Base-by-base conservation (phyloP, 345 rosid genomes). In the Nephelium lappaceum region DNA sequence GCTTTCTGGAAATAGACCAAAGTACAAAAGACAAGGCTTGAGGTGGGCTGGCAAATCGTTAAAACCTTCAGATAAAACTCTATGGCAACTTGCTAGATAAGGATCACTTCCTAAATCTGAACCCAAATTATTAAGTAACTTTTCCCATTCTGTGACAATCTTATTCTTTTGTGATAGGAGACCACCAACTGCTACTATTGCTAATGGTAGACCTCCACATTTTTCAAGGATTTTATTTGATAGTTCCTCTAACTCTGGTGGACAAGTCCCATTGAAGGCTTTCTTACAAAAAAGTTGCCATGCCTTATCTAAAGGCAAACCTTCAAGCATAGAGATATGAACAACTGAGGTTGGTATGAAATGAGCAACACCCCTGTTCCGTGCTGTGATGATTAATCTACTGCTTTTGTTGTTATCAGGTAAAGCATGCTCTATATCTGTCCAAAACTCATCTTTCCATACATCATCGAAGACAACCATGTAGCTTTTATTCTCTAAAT, bases 191-290 rank as follows among this genome's bases (percentile, higher is more conserved):
- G 72, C 71, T 8, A 63, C 63, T 45, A 80, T 74, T 69, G 82
- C 82, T 1, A 79, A 68, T 12, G 78, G 82, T 41, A 79, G 31
- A 19, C 82, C 78, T 66, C 43, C 78, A 47, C 78, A 79, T 68
- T 62, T 79, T 5, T 27, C 25, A 27, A 79, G 10, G 8, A 79
- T 67, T 3, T 23, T 11, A 5, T 0, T 3, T 0, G 82, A 74
- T 1, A 67, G 6, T 4, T 67, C 19, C 78, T 58, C 16, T 65
- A 73, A 53, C n/a, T 73, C 69, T 3, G 31, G 47, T 38, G 78
- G 82, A 58, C 74, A 79, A 21, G 14, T 7, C 8, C 64, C 31
- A 0, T 27, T 27, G 31, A 27, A 27, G 31, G 1, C 31, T 27
- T 27, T 27, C 31, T 27, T 27, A 2, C 31, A 27, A 27, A 27